phyloP scores from a whole-genome alignment of 768 basidiomycete genomes.

The Lentinus tigrinus region DNA sequence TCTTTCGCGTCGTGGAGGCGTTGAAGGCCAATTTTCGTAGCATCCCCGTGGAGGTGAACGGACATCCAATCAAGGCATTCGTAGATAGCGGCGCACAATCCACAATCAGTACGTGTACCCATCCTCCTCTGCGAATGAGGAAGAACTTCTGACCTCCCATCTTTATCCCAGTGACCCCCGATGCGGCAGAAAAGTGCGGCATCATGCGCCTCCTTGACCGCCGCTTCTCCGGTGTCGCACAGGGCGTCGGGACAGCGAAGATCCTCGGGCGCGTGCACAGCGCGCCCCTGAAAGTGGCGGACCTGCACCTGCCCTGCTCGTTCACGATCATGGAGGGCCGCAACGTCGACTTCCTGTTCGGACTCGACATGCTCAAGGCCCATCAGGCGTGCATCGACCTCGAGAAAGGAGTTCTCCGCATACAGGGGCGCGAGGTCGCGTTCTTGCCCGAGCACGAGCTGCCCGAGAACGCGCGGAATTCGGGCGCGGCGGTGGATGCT shows the following conservation, averaged over 20 bases:
- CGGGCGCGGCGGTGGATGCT: constrained; percentile 25
- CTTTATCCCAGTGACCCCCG: constrained; percentile 72
- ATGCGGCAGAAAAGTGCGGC: constrained; percentile 88
- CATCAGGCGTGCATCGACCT: constrained; percentile 97
- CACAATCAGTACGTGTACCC: constrained; percentile 77
- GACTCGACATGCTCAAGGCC: constrained; percentile 98
- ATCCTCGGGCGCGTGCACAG: constrained; percentile 94
- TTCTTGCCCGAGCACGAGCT: constrained; percentile 96
- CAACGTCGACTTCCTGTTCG: constrained; percentile 93
- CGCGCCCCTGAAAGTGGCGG: constrained; percentile 86
- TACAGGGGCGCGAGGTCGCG: constrained; percentile 82
- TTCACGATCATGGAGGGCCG: constrained; percentile 97
- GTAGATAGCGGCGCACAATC: constrained; percentile 97
- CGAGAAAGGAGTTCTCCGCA: constrained; percentile 84
- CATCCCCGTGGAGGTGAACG: constrained; percentile 91
- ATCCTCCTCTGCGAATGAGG: neutral
- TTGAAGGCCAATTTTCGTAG: constrained; percentile 36
- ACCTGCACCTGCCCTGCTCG: constrained; percentile 83
- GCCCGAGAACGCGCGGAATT: constrained; percentile 69
- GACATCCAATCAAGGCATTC: constrained; percentile 88
- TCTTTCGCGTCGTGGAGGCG: neutral
- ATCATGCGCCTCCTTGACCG: constrained; percentile 93
- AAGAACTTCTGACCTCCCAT: neutral
- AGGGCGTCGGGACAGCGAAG: constrained; percentile 91
- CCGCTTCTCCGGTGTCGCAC: constrained; percentile 85